Evolutionary conservation across 2,329 filamentous ascomycete genomes (phyloP), one percentile per base, ranked within the genome.

Genomic region (Rhinocladiella similis): DNA sequence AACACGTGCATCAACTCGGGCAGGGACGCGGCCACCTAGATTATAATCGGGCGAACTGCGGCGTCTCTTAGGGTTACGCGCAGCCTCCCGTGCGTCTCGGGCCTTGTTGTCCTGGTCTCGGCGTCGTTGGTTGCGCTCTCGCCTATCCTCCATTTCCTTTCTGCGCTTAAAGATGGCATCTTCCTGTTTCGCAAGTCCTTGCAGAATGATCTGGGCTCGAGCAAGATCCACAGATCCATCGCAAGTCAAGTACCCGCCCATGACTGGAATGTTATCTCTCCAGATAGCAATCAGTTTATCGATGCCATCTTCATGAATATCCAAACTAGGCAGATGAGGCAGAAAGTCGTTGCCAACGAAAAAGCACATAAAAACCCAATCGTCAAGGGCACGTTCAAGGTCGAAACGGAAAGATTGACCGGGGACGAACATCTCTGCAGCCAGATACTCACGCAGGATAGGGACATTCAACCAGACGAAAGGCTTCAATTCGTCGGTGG

Each of bases 341-440:
- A 99, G 77, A 76, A 99, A 99, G 77, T 99, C 95, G 73, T 99
- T 99, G 64, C 93, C 93, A 54, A 97, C 93, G 71, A 97, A 97
- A 77, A 95, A 97, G 76, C 93, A 97, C 86, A 97, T 94, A 72
- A 97, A 97, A 13, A 97, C 91, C 94, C 93, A 97, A 70, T 97
- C 93, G 73, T 97, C 94, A 57, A 97, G 83, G 22, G 92, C 92
- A 63, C 94, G 86, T 74, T 99, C 94, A 43, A 99, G 80, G 70
- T 99, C 91, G 73, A 96, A 97, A 53, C 84, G 83, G 74, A 97
- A 97, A 1, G 87, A 87, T 63, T 96, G 83, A 54, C 86, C 83
- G 16, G 90, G 87, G 33, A 97, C 87, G 67, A 89, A 83, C 67
- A 99, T 85, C 74, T 99, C 94, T 50, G 90, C 87, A 56, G 88